Conservation (phyloP, 495 filamentous ascomycete species). For the Penicillium verhagenii region DNA sequence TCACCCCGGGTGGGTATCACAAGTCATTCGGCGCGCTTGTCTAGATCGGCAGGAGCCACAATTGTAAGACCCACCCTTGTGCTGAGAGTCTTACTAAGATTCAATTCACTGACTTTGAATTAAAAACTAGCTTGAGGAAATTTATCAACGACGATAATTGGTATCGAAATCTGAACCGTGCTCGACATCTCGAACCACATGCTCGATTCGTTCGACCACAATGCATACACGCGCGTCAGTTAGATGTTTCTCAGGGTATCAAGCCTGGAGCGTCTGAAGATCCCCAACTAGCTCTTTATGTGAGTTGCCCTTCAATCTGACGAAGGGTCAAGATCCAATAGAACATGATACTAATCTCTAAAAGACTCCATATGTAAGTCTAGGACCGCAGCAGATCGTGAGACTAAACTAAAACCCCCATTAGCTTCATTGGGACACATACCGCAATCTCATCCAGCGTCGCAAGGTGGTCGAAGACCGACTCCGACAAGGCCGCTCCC, state of each 20-base stretch:
- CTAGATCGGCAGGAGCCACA: constrained; percentile 28
- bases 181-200: constrained; percentile 49
- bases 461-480: constrained; percentile 57
- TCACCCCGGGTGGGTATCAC: constrained; percentile 64
- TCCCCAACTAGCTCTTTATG: constrained; percentile 39
- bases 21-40: constrained; percentile 20
- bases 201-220: constrained; percentile 42
- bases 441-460: constrained; percentile 56
- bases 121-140: constrained; percentile 48
- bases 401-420: constrained; percentile 27
- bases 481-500: constrained; percentile 54
- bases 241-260: constrained; percentile 28
- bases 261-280: constrained; percentile 24
- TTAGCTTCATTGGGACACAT: constrained; percentile 71
- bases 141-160: constrained; percentile 47
- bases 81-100: neutral
- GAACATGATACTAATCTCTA: neutral
- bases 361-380: constrained; percentile 29
- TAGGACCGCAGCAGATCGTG: no score
- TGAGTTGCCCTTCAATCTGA: constrained; percentile 28
- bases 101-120: no score
- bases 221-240: constrained; percentile 35
- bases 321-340: no score
- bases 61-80: constrained; percentile 16
- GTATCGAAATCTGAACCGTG: constrained; percentile 44